These are phyloP conservation scores for Colletotrichum coccodes DNA, from an alignment of 2,329 filamentous ascomycete genomes.

Conservation along the genomic window DNA sequence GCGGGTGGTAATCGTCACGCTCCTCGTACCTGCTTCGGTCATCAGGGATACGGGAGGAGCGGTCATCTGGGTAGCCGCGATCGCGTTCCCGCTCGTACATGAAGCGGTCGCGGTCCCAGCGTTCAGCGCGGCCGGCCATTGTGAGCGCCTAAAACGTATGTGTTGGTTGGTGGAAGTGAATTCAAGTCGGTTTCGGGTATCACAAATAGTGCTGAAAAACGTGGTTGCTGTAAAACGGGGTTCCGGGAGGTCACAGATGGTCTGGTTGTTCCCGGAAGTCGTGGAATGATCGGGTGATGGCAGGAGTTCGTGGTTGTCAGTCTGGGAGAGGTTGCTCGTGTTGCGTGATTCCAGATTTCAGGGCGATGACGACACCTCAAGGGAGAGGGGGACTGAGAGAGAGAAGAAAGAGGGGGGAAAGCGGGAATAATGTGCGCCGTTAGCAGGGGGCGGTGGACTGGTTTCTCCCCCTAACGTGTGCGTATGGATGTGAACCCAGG, in stretches of 20 bases:
- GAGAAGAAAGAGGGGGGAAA: constrained; percentile 28
- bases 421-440: constrained; percentile 13
- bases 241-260: background rate
- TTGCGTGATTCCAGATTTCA: constrained; percentile 25
- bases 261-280: background rate
- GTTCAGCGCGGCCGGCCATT: constrained; percentile 47
- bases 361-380: constrained; percentile 30
- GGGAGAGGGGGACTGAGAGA: background rate
- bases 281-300: constrained; percentile 25
- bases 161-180: background rate
- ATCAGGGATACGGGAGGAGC: constrained; percentile 52
- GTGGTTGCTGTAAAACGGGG: background rate
- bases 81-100: constrained; percentile 51
- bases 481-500: background rate
- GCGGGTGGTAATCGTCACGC: constrained; percentile 34
- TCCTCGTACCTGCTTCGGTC: constrained; percentile 43
- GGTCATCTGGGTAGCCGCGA: constrained; percentile 62
- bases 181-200: constrained; percentile 17
- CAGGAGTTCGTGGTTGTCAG: constrained; percentile 14
- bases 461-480: constrained; percentile 13
- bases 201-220: constrained; percentile 7
- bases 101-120: constrained; percentile 68
- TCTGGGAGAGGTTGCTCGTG: constrained; percentile 7
- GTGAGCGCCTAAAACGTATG: constrained; percentile 13
- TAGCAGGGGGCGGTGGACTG: constrained; percentile 14